These are phyloP conservation scores for Choanephora cucurbitarum DNA, from an alignment of 371 early-diverging fungal species.

Conservation along the genomic window DNA sequence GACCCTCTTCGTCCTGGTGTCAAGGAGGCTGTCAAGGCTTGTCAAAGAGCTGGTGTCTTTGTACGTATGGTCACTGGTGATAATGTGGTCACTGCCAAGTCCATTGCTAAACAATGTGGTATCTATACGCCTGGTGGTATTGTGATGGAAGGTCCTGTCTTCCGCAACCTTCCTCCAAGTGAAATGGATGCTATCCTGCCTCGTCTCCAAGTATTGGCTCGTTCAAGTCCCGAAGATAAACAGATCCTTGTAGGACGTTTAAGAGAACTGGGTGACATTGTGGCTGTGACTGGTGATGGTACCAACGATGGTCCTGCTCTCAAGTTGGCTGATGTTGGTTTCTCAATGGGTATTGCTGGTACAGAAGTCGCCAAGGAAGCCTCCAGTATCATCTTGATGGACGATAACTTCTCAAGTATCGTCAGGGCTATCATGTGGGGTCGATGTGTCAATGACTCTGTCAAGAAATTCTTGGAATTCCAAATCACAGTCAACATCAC, in stretches of 20 bases:
- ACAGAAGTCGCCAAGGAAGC: constrained; percentile 81
- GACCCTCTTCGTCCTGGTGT: constrained; percentile 74
- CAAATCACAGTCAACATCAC: constrained; percentile 75
- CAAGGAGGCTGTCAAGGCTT: constrained; percentile 60
- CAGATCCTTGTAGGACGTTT: constrained; percentile 64
- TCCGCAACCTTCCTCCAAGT: constrained; percentile 54
- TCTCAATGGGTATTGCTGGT: constrained; percentile 78
- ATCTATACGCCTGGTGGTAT: constrained; percentile 63
- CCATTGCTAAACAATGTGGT: constrained; percentile 69
- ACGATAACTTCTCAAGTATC: constrained; percentile 76
- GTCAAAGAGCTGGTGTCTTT: constrained; percentile 73
- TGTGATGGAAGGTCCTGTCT: constrained; percentile 69
- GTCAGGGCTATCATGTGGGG: constrained; percentile 78
- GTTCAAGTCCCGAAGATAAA: constrained; percentile 75
- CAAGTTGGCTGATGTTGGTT: constrained; percentile 76
- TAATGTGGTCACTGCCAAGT: constrained; percentile 67
- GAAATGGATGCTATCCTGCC: constrained; percentile 65
- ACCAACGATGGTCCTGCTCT: constrained; percentile 75
- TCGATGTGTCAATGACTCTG: constrained; percentile 70
- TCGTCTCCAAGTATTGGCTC: constrained; percentile 67
- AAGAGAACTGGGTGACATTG: constrained; percentile 63
- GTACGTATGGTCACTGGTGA: constrained; percentile 87
- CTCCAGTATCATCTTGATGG: constrained; percentile 71
- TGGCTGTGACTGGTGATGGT: constrained; percentile 83
- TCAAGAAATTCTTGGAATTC: constrained; percentile 77